phyloP scores from a whole-genome alignment of 768 basidiomycete species.

The Lyophyllum shimeji region DNA sequence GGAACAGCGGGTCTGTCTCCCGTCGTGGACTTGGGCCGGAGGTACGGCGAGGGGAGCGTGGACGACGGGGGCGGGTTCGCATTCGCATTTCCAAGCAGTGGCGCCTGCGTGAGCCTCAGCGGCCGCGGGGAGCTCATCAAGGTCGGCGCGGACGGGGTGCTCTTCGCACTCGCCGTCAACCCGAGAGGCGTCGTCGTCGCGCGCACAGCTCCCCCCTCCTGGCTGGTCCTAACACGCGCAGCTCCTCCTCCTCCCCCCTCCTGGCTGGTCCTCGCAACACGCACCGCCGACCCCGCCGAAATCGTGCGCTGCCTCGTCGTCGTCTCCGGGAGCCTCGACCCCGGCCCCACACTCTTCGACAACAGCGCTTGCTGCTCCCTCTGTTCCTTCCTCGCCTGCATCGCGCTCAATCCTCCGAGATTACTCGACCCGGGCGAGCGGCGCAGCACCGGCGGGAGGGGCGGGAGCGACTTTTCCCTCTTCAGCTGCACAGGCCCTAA shows the following conservation, averaged over 20 bases:
- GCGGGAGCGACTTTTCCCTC: slow-evolving; percentile 38
- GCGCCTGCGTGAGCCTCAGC: slow-evolving; percentile 6
- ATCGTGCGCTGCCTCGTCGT: background rate
- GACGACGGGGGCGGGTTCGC: background rate
- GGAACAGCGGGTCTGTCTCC: slow-evolving; percentile 36
- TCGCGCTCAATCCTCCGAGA: background rate
- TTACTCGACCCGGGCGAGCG: slow-evolving; percentile 4
- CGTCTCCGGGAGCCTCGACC: too few relatives aligned
- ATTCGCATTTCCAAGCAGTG: slow-evolving; percentile 12
- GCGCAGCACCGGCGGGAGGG: slow-evolving; percentile 18
- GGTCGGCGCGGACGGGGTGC: background rate
- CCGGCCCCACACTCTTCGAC: background rate
- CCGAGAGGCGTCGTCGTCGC: background rate
- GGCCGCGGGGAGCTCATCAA: slow-evolving; percentile 14
- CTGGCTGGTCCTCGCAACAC: background rate
- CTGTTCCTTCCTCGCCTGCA: too few relatives aligned
- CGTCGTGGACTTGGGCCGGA: too few relatives aligned
- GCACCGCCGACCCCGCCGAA: background rate
- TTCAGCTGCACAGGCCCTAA: slow-evolving; percentile 21
- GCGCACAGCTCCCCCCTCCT: background rate
- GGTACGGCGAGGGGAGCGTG: slow-evolving; percentile 22
- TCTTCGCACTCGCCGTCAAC: background rate
- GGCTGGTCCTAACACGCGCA: background rate
- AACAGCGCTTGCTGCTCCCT: background rate
- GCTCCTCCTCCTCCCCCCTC: background rate